Conservation (phyloP, 371 early-diverging fungal species). For the Gilbertella persicaria region DNA sequence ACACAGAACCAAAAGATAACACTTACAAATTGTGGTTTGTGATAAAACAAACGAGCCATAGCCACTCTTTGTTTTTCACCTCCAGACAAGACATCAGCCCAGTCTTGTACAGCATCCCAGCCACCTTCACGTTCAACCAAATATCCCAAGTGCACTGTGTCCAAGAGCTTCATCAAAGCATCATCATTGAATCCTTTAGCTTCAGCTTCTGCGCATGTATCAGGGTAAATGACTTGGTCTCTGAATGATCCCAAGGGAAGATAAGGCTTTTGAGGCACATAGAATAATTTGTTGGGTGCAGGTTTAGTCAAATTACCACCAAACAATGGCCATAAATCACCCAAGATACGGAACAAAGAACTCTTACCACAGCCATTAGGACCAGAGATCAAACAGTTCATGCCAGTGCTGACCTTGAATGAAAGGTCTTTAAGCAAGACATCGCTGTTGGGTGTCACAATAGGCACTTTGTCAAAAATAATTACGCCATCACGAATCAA, state of each 20-base stretch:
- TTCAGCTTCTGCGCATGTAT: constrained; percentile 58
- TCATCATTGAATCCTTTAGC: constrained; percentile 60
- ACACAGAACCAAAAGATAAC: neutral
- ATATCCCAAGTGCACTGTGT: constrained; percentile 72
- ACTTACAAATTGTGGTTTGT: constrained; percentile 78
- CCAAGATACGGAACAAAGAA: constrained; percentile 92
- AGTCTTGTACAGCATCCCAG: constrained; percentile 81
- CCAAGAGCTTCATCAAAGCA: constrained; percentile 64
- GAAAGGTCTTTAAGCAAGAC: constrained; percentile 76
- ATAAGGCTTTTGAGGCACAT: constrained; percentile 95
- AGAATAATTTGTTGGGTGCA: constrained; percentile 78
- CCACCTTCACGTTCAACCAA: constrained; percentile 84
- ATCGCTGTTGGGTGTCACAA: constrained; percentile 93
- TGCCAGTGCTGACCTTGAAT: constrained; percentile 84
- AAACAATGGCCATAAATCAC: constrained; percentile 88
- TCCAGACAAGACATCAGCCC: constrained; percentile 84
- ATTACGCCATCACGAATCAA: constrained; percentile 71
- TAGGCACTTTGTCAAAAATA: constrained; percentile 86
- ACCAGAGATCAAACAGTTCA: constrained; percentile 87
- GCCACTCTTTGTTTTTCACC: constrained; percentile 85
- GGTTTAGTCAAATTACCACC: constrained; percentile 86
- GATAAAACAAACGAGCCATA: constrained; percentile 87
- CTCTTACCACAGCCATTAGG: constrained; percentile 93
- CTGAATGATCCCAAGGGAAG: constrained; percentile 89
- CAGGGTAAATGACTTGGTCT: constrained; percentile 89